Percentiles rank a stretch among this genome's conserved stretches.
phyloP scores from a whole-genome alignment of 208 protist species.

The Trypanosomatidae sp. region DNA sequence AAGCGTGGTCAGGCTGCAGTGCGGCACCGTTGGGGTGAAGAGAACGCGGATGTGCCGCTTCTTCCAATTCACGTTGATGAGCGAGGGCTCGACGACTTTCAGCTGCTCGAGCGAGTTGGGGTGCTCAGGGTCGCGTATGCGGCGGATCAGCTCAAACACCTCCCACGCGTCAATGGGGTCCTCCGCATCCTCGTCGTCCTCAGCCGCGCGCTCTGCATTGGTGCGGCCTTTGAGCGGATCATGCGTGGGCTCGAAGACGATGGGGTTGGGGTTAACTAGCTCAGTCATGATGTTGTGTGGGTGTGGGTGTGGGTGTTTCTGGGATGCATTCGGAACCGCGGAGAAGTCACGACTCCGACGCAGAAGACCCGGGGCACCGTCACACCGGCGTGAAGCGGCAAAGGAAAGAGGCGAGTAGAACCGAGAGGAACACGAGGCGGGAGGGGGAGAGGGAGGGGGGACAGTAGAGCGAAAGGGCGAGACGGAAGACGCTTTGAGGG shows the following conservation, averaged over 20 bases:
- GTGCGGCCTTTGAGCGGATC: conserved; percentile 25
- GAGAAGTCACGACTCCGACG: background rate
- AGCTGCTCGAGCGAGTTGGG: conserved; percentile 98
- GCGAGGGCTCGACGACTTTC: conserved; percentile 89
- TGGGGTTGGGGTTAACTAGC: conserved; percentile 74
- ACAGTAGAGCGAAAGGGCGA: background rate
- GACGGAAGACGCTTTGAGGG: background rate
- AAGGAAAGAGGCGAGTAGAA: background rate
- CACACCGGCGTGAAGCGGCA: background rate
- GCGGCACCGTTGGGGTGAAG: conserved; percentile 98
- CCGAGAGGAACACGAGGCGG: too few species aligned
- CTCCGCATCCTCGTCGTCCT: conserved; percentile 58
- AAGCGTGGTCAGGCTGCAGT: conserved; percentile 98
- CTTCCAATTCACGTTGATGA: conserved; percentile 90
- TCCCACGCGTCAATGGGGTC: conserved; percentile 94
- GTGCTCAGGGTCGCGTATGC: conserved; percentile 98
- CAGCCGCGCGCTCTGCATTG: conserved; percentile 35
- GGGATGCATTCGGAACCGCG: too few species aligned
- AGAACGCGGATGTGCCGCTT: conserved; percentile 77
- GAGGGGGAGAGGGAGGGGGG: background rate
- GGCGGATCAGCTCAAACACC: conserved; percentile 95
- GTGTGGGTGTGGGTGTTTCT: background rate
- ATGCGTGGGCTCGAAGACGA: conserved; percentile 35
- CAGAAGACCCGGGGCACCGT: background rate
- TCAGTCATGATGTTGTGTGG: conserved; percentile 18